Conservation (phyloP, 2,329 filamentous ascomycete species). For the Penicillium hesseltinei region DNA sequence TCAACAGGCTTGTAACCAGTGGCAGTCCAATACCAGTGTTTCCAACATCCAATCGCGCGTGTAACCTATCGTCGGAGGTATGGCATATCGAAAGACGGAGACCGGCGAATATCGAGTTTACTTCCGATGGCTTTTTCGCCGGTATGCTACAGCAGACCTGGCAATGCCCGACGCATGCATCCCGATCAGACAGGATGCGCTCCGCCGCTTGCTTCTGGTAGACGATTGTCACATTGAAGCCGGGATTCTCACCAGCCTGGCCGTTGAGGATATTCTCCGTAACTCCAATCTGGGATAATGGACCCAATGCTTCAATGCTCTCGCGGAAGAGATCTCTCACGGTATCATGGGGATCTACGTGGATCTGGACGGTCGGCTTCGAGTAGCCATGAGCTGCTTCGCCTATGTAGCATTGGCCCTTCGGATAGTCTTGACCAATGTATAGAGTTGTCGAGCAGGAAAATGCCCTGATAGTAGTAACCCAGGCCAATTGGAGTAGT, state of each 20-base stretch:
- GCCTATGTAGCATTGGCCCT: constrained; percentile 12
- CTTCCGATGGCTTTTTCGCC: neutral
- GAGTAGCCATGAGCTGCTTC: neutral
- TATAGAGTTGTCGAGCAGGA: constrained; percentile 10
- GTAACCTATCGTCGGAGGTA: constrained; percentile 6
- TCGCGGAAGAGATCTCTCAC: constrained; percentile 8
- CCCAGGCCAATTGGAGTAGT: constrained; percentile 17
- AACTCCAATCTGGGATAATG: neutral
- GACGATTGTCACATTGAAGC: constrained; percentile 2
- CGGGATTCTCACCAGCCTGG: neutral
- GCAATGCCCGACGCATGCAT: neutral
- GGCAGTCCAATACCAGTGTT: constrained; percentile 4
- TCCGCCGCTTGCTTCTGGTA: constrained; percentile 8
- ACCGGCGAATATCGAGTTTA: neutral
- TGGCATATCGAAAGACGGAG: constrained; percentile 8
- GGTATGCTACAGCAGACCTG: constrained; percentile 5
- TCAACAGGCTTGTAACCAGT: constrained; percentile 14
- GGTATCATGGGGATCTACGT: constrained; percentile 12
- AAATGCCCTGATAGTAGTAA: constrained; percentile 5
- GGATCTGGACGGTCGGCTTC: constrained; percentile 4
- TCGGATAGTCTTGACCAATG: constrained; percentile 9
- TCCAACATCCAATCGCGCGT: constrained; percentile 8
- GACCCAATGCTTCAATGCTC: neutral
- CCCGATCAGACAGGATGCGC: neutral
- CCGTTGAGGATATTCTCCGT: neutral